Percentiles rank a stretch among this genome's conserved stretches.
Evolutionary conservation across 805 yeast species (phyloP).

Genomic region (Tetrapisispora phaffii): DNA sequence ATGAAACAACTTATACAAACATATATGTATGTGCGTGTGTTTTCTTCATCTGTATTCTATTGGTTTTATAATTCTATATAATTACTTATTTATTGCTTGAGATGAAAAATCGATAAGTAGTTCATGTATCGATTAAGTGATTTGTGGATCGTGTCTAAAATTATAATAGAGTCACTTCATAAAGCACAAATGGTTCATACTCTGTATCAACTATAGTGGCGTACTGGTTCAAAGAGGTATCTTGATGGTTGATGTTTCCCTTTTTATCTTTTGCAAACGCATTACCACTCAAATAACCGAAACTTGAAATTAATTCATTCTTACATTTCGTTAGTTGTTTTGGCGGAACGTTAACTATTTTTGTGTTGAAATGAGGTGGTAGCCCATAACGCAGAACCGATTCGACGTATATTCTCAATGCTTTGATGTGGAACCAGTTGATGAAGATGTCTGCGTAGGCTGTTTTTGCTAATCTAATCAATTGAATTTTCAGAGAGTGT

Average conservation of each 20-base stretch:
- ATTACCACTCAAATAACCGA: slow-evolving; percentile 85
- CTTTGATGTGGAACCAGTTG: slow-evolving; percentile 85
- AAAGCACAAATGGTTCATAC: slow-evolving; percentile 91
- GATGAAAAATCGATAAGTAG: neutral
- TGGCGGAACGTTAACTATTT: slow-evolving; percentile 38
- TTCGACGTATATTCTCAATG: slow-evolving; percentile 82
- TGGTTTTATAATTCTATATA: neutral
- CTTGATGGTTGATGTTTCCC: slow-evolving; percentile 52
- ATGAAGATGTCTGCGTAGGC: slow-evolving; percentile 83
- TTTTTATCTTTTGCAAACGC: slow-evolving; percentile 63
- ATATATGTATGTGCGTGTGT: too few relatives aligned
- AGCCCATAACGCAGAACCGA: slow-evolving; percentile 91
- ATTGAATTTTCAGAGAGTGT: slow-evolving; percentile 60
- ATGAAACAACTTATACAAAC: too few relatives aligned
- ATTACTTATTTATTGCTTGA: neutral
- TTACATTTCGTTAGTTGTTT: slow-evolving; percentile 48
- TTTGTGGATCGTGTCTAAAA: neutral
- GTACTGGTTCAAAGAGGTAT: slow-evolving; percentile 66
- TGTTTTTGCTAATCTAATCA: slow-evolving; percentile 72
- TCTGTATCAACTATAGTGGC: slow-evolving; percentile 90
- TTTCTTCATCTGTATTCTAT: neutral
- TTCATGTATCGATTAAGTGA: neutral
- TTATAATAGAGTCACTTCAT: slow-evolving; percentile 31
- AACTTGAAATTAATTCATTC: slow-evolving; percentile 58
- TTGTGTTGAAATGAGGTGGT: slow-evolving; percentile 78